Percentiles rank a stretch among this genome's conserved stretches.
Conservation (phyloP, 2,329 filamentous ascomycete genomes). For the Sclerotinia minor region DNA sequence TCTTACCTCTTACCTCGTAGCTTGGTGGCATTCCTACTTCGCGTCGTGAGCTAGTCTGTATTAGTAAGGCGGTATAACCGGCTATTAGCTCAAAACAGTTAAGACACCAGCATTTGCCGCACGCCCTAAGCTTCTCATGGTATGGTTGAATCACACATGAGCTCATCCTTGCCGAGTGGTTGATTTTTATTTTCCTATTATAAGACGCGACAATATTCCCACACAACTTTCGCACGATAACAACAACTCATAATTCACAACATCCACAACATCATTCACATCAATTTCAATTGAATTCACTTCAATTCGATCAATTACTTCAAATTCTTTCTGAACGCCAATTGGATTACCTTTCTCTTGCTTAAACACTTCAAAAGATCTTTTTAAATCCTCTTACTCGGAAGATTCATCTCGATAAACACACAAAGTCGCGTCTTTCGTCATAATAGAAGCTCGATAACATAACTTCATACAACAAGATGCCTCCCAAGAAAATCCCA, state of each 20-base stretch:
- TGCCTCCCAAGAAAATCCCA: constrained; percentile 17
- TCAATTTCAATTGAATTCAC: background rate
- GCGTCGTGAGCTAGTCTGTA: background rate
- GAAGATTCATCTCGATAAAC: constrained; percentile 17
- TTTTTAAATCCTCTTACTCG: background rate
- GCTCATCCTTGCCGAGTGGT: constrained; percentile 10
- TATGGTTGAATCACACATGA: background rate
- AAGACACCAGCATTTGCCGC: background rate
- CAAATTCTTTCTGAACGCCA: background rate
- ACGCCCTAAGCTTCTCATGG: background rate
- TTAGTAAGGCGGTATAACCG: background rate
- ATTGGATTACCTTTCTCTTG: background rate
- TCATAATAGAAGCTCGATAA: constrained; percentile 1
- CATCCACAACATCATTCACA: background rate
- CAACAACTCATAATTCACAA: constrained; percentile 1
- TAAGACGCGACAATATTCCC: constrained; percentile 16
- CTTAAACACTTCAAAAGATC: background rate
- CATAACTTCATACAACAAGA: constrained; percentile 3
- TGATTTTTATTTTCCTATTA: constrained; percentile 11
- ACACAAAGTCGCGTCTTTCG: constrained; percentile 5
- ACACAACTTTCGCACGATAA: constrained; percentile 8
- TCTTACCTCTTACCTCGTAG: background rate
- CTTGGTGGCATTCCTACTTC: background rate
- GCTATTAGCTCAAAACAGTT: background rate
- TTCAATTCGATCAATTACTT: background rate